Percentiles rank a stretch among this genome's conserved stretches.
These are phyloP conservation scores for Cornus controversa DNA, from an alignment of 148 eudicot genomes.

Conservation along the genomic window DNA sequence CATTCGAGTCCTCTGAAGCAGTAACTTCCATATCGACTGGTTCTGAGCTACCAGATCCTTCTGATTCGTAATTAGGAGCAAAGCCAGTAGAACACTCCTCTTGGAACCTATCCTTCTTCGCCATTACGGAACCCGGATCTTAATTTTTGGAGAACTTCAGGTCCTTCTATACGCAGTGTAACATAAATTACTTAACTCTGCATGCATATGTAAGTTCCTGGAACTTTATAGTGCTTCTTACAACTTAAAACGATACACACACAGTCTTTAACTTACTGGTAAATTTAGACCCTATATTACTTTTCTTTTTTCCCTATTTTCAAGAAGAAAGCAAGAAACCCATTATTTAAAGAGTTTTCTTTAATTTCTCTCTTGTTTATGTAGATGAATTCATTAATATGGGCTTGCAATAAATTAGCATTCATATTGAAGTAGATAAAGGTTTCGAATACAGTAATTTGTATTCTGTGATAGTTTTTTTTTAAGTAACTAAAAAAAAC, in stretches of 20 bases:
- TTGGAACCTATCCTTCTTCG: constrained; percentile 48
- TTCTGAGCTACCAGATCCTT: constrained; percentile 62
- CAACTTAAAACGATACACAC: background rate
- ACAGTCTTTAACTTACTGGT: too few species aligned
- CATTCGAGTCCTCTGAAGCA: constrained; percentile 38
- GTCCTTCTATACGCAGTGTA: background rate
- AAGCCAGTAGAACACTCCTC: constrained; percentile 35
- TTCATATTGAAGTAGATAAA: background rate
- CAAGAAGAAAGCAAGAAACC: background rate
- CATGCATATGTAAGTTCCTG: background rate
- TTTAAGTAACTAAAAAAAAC: too few species aligned
- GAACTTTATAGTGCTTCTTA: background rate
- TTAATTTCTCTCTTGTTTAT: background rate
- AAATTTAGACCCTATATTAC: background rate
- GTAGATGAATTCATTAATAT: background rate
- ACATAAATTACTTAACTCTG: constrained; percentile 2
- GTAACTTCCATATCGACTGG: constrained; percentile 31
- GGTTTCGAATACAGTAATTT: background rate
- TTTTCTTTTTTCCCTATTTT: background rate
- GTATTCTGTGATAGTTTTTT: background rate
- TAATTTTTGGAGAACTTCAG: background rate
- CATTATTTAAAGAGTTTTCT: background rate
- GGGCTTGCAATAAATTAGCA: background rate
- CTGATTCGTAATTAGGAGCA: constrained; percentile 40
- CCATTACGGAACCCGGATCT: constrained; percentile 31